These are phyloP conservation scores for Lachnellula arida DNA, from an alignment of 2,329 filamentous ascomycete genomes.

Conservation along the genomic window DNA sequence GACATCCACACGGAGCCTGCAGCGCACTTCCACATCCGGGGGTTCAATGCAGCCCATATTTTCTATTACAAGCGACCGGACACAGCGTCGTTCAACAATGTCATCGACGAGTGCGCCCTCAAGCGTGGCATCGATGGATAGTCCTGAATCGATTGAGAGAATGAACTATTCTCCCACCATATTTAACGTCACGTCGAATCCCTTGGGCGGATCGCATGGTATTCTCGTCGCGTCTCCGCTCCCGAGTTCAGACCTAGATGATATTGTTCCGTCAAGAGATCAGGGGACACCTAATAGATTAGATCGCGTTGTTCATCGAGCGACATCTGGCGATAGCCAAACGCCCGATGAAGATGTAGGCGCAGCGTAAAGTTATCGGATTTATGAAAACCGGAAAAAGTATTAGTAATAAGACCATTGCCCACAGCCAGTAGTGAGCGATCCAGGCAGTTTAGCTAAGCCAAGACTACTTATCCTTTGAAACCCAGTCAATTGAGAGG, in stretches of 20 bases:
- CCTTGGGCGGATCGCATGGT: not conserved
- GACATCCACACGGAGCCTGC: not conserved
- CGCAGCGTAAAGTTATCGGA: not conserved
- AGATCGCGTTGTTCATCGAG: not conserved
- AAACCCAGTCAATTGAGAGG: no score
- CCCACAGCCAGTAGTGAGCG: not conserved
- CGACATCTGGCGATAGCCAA: not conserved
- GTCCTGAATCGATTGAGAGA: not conserved
- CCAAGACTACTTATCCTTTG: no score
- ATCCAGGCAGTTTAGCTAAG: not conserved
- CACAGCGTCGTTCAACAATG: not conserved
- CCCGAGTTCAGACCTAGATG: not conserved
- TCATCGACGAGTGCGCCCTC: not conserved
- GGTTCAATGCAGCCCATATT: not conserved
- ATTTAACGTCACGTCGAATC: not conserved
- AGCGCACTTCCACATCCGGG: not conserved
- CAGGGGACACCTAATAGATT: not conserved
- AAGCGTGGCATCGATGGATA: not conserved
- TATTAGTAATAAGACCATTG: not conserved
- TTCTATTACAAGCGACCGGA: not conserved
- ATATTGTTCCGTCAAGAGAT: not conserved
- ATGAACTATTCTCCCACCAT: not conserved
- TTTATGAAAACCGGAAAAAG: not conserved
- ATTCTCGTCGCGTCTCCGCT: not conserved
- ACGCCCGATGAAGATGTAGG: not conserved